These are phyloP conservation scores for Tuber calosporum DNA, from an alignment of 495 filamentous ascomycete genomes.

Conservation along the genomic window DNA sequence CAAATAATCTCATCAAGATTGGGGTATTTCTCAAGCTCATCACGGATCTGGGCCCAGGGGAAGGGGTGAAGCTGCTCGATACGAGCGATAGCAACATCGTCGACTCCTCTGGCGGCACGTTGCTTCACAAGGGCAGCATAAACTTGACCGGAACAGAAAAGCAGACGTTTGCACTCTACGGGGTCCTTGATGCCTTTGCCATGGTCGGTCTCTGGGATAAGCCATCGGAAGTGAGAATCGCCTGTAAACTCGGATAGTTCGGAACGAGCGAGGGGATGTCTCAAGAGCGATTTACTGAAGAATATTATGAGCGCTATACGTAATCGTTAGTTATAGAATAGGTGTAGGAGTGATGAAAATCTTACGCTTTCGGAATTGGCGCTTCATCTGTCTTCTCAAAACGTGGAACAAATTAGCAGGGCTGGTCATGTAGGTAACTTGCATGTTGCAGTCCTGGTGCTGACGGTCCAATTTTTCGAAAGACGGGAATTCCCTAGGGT, in stretches of 20 bases:
- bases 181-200: constrained; percentile 60
- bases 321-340: constrained; percentile 42
- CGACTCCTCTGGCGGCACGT: constrained; percentile 73
- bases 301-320: constrained; percentile 77
- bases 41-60: constrained; percentile 92
- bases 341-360: constrained; percentile 23
- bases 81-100: constrained; percentile 84
- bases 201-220: constrained; percentile 84
- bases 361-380: constrained; percentile 98
- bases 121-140: constrained; percentile 85
- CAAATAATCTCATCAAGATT: constrained; percentile 96
- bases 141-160: constrained; percentile 91
- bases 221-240: constrained; percentile 90
- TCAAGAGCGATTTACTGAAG: constrained; percentile 92
- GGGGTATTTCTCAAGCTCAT: constrained; percentile 91
- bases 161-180: constrained; percentile 88
- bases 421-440: constrained; percentile 87
- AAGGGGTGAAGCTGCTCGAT: constrained; percentile 97
- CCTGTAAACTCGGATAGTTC: constrained; percentile 80
- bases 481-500: constrained; percentile 83
- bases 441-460: constrained; percentile 99
- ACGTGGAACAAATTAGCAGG: constrained; percentile 95
- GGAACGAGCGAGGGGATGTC: constrained; percentile 85
- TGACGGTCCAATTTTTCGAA: constrained; percentile 87
- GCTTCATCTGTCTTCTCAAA: constrained; percentile 91